phyloP scores from a whole-genome alignment of 495 filamentous ascomycete genomes.

The Hypoxylon cercidicola region DNA sequence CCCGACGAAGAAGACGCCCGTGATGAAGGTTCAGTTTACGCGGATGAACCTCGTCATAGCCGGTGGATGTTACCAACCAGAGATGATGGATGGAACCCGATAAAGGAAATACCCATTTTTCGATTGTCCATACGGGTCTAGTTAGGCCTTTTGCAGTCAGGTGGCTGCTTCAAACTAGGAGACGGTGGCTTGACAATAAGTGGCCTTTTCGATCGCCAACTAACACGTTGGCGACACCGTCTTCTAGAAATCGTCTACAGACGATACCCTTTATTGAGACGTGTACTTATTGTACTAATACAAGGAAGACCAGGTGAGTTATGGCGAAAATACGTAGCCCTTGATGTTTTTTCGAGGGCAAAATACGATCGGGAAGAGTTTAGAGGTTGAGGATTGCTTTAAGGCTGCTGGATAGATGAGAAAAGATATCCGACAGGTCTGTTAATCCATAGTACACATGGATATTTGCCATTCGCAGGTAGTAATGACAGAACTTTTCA shows the following conservation, averaged over 20 bases:
- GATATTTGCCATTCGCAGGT: neutral
- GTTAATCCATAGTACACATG: slow-evolving; percentile 13
- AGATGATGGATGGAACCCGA: slow-evolving; percentile 44
- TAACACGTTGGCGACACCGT: too few relatives aligned
- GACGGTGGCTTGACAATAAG: too few relatives aligned
- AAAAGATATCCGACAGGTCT: too few relatives aligned
- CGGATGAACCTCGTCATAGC: slow-evolving; percentile 91
- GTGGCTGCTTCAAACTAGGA: neutral
- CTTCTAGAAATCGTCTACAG: too few relatives aligned
- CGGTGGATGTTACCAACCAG: slow-evolving; percentile 77
- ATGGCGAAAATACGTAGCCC: too few relatives aligned
- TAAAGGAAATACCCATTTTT: neutral
- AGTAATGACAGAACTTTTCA: slow-evolving; percentile 12
- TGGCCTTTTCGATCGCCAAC: too few relatives aligned
- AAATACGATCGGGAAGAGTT: too few relatives aligned
- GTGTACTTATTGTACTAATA: too few relatives aligned
- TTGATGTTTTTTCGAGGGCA: too few relatives aligned
- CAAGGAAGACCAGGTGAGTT: too few relatives aligned
- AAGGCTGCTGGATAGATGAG: too few relatives aligned
- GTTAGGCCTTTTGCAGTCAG: neutral
- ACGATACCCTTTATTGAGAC: too few relatives aligned
- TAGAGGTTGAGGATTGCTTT: neutral
- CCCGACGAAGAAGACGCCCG: slow-evolving; percentile 93
- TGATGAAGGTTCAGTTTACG: slow-evolving; percentile 93
- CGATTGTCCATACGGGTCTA: neutral